phyloP scores from a whole-genome alignment of 2,329 filamentous ascomycete genomes.

The Scopulariopsis brevicaulis region DNA sequence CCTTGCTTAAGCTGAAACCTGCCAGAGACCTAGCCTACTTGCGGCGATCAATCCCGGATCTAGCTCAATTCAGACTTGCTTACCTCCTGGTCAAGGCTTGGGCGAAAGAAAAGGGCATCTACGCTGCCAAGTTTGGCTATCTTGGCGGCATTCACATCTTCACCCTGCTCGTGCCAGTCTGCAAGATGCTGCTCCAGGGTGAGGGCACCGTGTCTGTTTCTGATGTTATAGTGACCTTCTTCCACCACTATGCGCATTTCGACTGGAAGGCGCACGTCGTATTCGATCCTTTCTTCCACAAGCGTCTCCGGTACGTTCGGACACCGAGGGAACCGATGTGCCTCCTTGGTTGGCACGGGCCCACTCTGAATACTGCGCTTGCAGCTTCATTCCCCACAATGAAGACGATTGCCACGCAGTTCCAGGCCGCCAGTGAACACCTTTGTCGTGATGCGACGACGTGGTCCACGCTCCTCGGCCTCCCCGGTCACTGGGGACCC shows the following conservation, averaged over 20 bases:
- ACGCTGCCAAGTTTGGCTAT: slow-evolving; percentile 53
- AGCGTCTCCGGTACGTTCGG: slow-evolving; percentile 37
- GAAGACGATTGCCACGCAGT: slow-evolving; percentile 36
- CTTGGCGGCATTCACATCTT: slow-evolving; percentile 55
- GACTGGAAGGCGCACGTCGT: slow-evolving; percentile 44
- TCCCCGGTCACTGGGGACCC: neutral
- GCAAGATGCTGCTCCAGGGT: slow-evolving; percentile 37
- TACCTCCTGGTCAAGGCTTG: slow-evolving; percentile 51
- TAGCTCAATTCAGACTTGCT: slow-evolving; percentile 43
- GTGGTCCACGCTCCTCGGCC: slow-evolving; percentile 30
- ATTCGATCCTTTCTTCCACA: slow-evolving; percentile 50
- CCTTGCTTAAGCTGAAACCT: slow-evolving; percentile 52
- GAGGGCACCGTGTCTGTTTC: slow-evolving; percentile 26
- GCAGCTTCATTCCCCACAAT: slow-evolving; percentile 42
- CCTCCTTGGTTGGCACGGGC: slow-evolving; percentile 50
- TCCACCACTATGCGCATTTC: slow-evolving; percentile 48
- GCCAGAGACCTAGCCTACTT: slow-evolving; percentile 51
- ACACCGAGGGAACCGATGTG: slow-evolving; percentile 49
- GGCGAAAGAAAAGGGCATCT: slow-evolving; percentile 50
- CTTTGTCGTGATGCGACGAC: slow-evolving; percentile 22
- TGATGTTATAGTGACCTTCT: slow-evolving; percentile 48
- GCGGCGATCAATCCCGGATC: slow-evolving; percentile 45
- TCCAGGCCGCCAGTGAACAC: slow-evolving; percentile 30
- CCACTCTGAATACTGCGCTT: slow-evolving; percentile 47
- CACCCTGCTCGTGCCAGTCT: slow-evolving; percentile 46